These are phyloP conservation scores for Bondarzewia mesenterica DNA, from an alignment of 1,284 basidiomycete species.

Conservation along the genomic window DNA sequence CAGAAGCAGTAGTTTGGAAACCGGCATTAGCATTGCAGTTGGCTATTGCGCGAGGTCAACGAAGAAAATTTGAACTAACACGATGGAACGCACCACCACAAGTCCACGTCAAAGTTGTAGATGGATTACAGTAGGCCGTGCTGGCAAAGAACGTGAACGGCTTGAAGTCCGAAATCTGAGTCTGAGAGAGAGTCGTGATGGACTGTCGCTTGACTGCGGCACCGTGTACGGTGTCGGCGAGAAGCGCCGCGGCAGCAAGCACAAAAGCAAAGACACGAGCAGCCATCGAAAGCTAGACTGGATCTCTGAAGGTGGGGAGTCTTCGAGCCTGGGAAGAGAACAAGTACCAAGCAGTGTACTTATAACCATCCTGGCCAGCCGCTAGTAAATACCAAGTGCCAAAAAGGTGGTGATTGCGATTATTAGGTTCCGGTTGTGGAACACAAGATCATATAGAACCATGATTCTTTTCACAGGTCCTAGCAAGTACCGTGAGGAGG, in stretches of 20 bases:
- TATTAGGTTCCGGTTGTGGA: no score
- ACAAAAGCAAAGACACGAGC: background rate
- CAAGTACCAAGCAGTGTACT: no score
- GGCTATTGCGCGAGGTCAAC: slow-evolving; percentile 19
- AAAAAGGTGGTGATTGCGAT: no score
- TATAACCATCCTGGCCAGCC: no score
- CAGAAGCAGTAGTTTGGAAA: slow-evolving; percentile 50
- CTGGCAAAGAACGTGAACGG: slow-evolving; percentile 33
- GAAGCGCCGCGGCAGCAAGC: background rate
- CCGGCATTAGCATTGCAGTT: slow-evolving; percentile 44
- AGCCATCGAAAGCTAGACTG: no score
- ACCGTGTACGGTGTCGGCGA: background rate
- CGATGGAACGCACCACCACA: slow-evolving; percentile 26
- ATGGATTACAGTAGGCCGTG: slow-evolving; percentile 27
- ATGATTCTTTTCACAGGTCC: no score
- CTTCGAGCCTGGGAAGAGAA: no score
- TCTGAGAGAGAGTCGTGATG: slow-evolving; percentile 22
- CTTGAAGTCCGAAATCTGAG: slow-evolving; percentile 26
- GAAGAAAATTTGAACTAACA: background rate
- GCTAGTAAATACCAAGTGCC: no score
- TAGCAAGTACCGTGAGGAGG: no score
- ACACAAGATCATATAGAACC: no score
- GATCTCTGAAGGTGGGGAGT: no score
- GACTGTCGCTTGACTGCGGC: slow-evolving; percentile 7
- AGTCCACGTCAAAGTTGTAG: slow-evolving; percentile 23